Evolutionary conservation across 2,329 filamentous ascomycete species (phyloP), one percentile per base, ranked within the genome.

Genomic region (Aspergillus quadricinctus): DNA sequence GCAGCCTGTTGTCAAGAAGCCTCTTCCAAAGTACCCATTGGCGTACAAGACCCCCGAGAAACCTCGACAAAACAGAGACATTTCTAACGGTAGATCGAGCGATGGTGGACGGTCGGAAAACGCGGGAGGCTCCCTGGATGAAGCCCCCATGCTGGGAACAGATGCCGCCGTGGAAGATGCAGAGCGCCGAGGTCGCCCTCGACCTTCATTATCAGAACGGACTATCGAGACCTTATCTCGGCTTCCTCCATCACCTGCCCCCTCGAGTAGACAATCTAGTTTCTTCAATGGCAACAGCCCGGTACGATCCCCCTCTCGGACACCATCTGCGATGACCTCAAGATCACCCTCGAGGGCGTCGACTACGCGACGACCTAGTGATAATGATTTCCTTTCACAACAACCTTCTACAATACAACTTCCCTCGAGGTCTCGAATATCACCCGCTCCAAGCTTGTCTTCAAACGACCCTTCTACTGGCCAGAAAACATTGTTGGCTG

Each of bases 161-260:
- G 60, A 64, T 29, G 54, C 55, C 25, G 56, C 57, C 9, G 49
- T 52, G 19, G 56, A 67, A 10, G 64, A 65, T 37, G 51, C 49
- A 51, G 61, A 69, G 45, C 55, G 50, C 45, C 61, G 69, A 40
- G 69, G 65, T 37, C 66, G 66, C 50, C 56, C 61, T 19, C 66
- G 67, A 4, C 66, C 72, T 17, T 75, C 73, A 5, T 59, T 97
- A 3, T 86, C 88, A 0, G 92, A 97, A 65, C 81, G 93, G 56
- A 95, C 92, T 0, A 87, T 96, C 45, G 90, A 96, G 70, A 96
- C 90, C 0, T 77, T 97, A 5, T 83, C 91, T 3, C 83, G 86
- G 49, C 78, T 96, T 29, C 89, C 92, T 0, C 85, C 89, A 0
- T 94, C 92, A 0, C 92, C 92, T 4, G 84, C 83, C 0, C 72